phyloP scores from a whole-genome alignment of 768 basidiomycete species.

The Rhizopogon vesiculosus region DNA sequence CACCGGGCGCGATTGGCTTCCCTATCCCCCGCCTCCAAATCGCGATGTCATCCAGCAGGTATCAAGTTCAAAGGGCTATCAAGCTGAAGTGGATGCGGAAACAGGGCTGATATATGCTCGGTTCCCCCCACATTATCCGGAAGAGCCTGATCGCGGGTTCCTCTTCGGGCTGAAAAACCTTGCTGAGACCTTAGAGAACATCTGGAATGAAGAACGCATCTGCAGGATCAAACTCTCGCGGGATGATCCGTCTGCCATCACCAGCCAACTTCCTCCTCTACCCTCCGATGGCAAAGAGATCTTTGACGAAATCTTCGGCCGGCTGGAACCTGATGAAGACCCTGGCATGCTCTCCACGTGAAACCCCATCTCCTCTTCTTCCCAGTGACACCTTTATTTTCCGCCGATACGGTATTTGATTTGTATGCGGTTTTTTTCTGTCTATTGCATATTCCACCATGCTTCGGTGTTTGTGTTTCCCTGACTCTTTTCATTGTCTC shows the following conservation, averaged over 20 bases:
- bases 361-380: slow-evolving; percentile 5
- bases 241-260: slow-evolving; percentile 45
- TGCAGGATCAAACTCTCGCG: slow-evolving; percentile 59
- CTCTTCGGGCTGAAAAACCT: slow-evolving; percentile 85
- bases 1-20: slow-evolving; percentile 87
- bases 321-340: slow-evolving; percentile 49
- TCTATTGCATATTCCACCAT: not conserved
- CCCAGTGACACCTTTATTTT: not conserved
- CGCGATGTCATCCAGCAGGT: slow-evolving; percentile 38
- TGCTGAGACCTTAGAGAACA: slow-evolving; percentile 67
- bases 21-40: slow-evolving; percentile 47
- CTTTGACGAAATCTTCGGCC: slow-evolving; percentile 68
- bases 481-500: not conserved
- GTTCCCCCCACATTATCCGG: slow-evolving; percentile 89
- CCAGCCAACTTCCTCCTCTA: slow-evolving; percentile 57
- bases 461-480: not conserved
- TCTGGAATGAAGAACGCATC: slow-evolving; percentile 85
- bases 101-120: slow-evolving; percentile 85
- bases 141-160: slow-evolving; percentile 91
- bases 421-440: not conserved
- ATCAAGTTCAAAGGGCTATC: slow-evolving; percentile 68
- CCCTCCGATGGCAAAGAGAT: slow-evolving; percentile 73
- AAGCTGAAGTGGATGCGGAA: slow-evolving; percentile 75
- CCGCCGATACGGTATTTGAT: not conserved
- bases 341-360: slow-evolving; percentile 74